These are phyloP conservation scores for Solanum ahanhuiri DNA, from an alignment of 257 asterid species.

Conservation along the genomic window DNA sequence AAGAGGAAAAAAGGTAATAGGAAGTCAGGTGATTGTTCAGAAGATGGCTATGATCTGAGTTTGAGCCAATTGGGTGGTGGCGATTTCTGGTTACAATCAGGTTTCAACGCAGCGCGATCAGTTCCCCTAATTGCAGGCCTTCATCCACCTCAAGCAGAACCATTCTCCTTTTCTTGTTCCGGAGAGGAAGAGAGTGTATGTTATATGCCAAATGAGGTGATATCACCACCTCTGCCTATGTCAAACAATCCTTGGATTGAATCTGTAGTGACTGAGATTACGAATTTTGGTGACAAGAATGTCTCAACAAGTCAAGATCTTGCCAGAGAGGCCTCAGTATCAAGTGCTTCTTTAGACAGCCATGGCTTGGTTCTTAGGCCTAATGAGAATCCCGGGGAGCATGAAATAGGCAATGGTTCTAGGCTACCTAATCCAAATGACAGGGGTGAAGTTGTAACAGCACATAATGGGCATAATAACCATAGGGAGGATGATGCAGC, in stretches of 20 bases:
- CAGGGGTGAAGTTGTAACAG: constrained; percentile 16
- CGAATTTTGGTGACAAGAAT: constrained; percentile 43
- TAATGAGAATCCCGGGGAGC: constrained; percentile 21
- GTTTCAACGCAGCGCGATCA: constrained; percentile 17
- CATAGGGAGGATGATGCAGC: constrained; percentile 42
- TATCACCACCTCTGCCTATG: constrained; percentile 43
- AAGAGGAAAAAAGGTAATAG: constrained; percentile 57
- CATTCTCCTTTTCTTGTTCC: constrained; percentile 53
- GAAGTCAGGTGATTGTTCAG: constrained; percentile 16
- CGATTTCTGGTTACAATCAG: constrained; percentile 56
- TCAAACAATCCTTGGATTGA: constrained; percentile 74
- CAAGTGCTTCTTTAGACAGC: constrained; percentile 60
- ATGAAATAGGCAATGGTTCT: constrained; percentile 52
- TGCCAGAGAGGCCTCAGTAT: constrained; percentile 45
- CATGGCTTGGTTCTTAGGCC: constrained; percentile 33
- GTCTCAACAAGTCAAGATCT: constrained; percentile 31
- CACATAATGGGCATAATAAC: constrained; percentile 22
- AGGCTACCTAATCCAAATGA: constrained; percentile 26
- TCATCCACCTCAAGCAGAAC: constrained; percentile 25
- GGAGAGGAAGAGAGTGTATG: constrained; percentile 51
- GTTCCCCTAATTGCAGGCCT: constrained; percentile 15
- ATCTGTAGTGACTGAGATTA: constrained; percentile 44
- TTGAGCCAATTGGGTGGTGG: constrained; percentile 38
- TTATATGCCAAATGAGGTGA: constrained; percentile 29
- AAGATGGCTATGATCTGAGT: constrained; percentile 37